Base-by-base conservation (phyloP, 768 basidiomycete genomes). In the Boletus speciosus region DNA sequence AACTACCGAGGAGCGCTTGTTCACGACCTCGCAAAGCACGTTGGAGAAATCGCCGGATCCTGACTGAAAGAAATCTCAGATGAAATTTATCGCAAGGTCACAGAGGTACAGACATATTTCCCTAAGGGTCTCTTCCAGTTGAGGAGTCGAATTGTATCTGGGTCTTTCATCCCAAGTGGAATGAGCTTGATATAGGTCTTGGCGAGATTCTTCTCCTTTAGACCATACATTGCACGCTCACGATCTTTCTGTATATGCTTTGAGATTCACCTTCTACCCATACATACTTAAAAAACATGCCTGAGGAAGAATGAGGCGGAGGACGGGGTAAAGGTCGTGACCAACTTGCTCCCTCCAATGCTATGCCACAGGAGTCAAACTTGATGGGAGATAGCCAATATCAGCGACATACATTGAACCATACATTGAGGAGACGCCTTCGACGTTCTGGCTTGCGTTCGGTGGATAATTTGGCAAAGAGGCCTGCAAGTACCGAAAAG, bases 181-280 rank as follows among this genome's bases (percentile, higher is more conserved):
- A 98, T 88, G 3, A 95, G 79, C 57, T 88, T 86, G 74, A 96
- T 92, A 67, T 95, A 97, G 10, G 83, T 84, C 70, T 94, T 98
- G 5, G 94, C 95, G 3, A 99, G 74, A 66, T 89, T 90, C 73
- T 89, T 90, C 75, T 99, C 97, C 68, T 99, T 99, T 60, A 97
- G 71, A 14, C 93, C 91, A 69, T 98, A 99, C 0, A 94, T 86
- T 0, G 91, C 82, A 49, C 97, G 84, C 57, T 98, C 93, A 34
- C 88, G 81, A 68, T 98, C 97, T 82, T 97, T 91, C 93, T 98
- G 68, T 21, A 54, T 14, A 47, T 46, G 31, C 2, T 34, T 47
- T 65, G 49, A 57, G 50, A 36, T 34, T 14, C 14, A 29, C 1
- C 3, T 23, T 34, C 15, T 37, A 10, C 8, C 0, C 10, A 38